Evolutionary conservation across 1,284 basidiomycete genomes (phyloP).

Genomic region (Tilletiopsis washingtonensis): DNA sequence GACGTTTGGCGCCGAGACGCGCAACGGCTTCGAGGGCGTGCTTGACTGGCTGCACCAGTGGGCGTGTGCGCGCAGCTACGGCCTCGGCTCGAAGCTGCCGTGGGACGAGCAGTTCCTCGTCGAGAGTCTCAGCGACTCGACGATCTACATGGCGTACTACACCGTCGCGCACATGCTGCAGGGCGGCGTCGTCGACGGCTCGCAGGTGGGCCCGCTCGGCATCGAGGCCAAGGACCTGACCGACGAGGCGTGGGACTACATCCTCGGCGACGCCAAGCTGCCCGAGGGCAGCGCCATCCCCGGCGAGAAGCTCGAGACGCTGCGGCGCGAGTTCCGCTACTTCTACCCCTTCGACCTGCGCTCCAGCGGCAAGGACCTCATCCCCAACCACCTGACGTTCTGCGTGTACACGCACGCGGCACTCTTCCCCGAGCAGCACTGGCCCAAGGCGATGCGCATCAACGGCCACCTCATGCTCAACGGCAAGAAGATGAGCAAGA

Average conservation of each 20-base stretch:
- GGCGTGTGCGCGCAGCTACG: constrained; percentile 96
- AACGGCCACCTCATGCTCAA: constrained; percentile 98
- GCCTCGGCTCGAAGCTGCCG: constrained; percentile 88
- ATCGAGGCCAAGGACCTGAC: constrained; percentile 87
- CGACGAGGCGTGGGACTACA: constrained; percentile 94
- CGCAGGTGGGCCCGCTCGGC: constrained; percentile 69
- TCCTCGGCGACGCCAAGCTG: constrained; percentile 71
- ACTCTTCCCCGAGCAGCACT: constrained; percentile 85
- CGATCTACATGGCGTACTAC: constrained; percentile 98
- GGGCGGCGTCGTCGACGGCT: constrained; percentile 66
- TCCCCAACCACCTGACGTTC: constrained; percentile 94
- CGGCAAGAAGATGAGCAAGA: constrained; percentile 98
- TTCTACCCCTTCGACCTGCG: constrained; percentile 98
- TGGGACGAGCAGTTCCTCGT: constrained; percentile 97
- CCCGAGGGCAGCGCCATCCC: constrained; percentile 61
- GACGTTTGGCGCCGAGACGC: constrained; percentile 78
- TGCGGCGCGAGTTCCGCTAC: constrained; percentile 90
- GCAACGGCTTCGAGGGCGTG: constrained; percentile 83
- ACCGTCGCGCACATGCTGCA: constrained; percentile 61
- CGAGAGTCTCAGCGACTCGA: constrained; percentile 93
- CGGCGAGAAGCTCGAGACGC: constrained; percentile 67
- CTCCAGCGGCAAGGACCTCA: constrained; percentile 96
- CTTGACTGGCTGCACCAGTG: constrained; percentile 95
- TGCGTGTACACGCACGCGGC: constrained; percentile 89
- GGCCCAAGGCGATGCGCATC: constrained; percentile 82